Base-by-base conservation (phyloP, 1,284 basidiomycete species). In the Ceratobasidium papillatum region DNA sequence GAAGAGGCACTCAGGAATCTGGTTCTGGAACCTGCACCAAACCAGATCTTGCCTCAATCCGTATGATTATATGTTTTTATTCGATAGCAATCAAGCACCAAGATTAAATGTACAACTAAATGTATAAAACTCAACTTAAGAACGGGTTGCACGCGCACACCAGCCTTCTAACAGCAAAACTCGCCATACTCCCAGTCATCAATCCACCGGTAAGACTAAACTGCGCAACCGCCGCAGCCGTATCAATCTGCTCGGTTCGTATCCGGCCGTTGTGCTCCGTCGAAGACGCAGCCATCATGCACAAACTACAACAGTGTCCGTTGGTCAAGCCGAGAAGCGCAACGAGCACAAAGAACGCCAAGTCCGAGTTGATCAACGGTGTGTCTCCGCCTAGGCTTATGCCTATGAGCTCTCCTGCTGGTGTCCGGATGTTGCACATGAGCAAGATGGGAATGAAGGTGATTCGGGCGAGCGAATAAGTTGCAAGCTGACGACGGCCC, bases 11-110 rank as follows among this genome's bases (percentile, higher is more conserved):
- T 94, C 78, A 88, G 86, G 14, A 84, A 86, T 69, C 79, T 94
- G 80, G 86, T 87, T 47, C 84, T 94, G 77, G 82, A 84, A 78
- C 85, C 87, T 32, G 87, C 86, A 68, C 83, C 85, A 49, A 93
- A 94, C 84, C 92, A 94, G 79, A 82, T 90, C 74, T 82, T 92
- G 76, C 92, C 92, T 12, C 32, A 52, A 14, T 47, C 62, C 17
- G 27, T 34, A 51, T 64, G 30, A 51, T 64, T 51, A 41, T 32
- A 47, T 45, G 3, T 30, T 4, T 47, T 43, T 45, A 51, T 43
- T 30, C 22, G 14, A 45, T 14, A 11, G 30, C 25, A 38, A 56
- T 45, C 27, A 30, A 45, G 22, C 43, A 52, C 9, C 11, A 32
- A 34, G 25, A 54, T 54, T 52, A 54, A 56, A 27, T 47, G 49